Percentiles rank a stretch among this genome's conserved stretches.
These are phyloP conservation scores for Fusarium keratoplasticum DNA, from an alignment of 2,329 filamentous ascomycete species.

Conservation along the genomic window DNA sequence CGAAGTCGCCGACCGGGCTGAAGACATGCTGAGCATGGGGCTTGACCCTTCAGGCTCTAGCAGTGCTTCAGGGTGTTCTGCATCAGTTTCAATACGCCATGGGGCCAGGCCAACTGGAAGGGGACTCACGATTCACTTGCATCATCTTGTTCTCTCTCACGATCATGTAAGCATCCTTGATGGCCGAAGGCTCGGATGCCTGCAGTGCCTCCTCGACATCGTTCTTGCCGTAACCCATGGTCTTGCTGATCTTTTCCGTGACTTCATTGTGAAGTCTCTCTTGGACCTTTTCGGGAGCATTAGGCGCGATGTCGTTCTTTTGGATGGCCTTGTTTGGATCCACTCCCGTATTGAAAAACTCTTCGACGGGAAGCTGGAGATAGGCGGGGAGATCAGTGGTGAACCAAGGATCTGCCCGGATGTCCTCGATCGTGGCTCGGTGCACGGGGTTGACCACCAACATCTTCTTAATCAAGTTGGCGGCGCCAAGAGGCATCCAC, in stretches of 20 bases:
- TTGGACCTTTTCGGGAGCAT: constrained; percentile 81
- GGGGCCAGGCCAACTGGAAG: neutral
- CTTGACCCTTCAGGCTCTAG: constrained; percentile 56
- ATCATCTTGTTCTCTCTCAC: constrained; percentile 98
- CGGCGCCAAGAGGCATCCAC: constrained; percentile 89
- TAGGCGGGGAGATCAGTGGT: constrained; percentile 87
- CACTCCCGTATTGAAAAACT: constrained; percentile 93
- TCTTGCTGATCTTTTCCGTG: constrained; percentile 95
- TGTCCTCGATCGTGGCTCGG: constrained; percentile 92
- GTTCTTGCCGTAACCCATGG: constrained; percentile 95
- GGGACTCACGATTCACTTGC: constrained; percentile 86
- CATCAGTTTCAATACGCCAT: constrained; percentile 45
- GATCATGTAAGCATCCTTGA: constrained; percentile 99
- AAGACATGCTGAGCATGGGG: constrained; percentile 66
- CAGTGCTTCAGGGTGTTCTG: constrained; percentile 51
- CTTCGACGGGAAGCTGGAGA: constrained; percentile 86
- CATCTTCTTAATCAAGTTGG: constrained; percentile 89
- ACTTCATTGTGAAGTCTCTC: constrained; percentile 93
- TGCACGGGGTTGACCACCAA: constrained; percentile 95
- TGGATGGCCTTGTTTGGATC: constrained; percentile 93
- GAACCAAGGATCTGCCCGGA: constrained; percentile 95
- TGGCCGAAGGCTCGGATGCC: constrained; percentile 93
- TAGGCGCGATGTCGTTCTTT: constrained; percentile 82
- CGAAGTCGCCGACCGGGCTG: constrained; percentile 65
- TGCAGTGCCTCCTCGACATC: constrained; percentile 95